A percentile compares a stretch with the other conserved stretches of the same genome.
Conservation (phyloP, 345 rosid species). For the Sisymbrium altissimum region DNA sequence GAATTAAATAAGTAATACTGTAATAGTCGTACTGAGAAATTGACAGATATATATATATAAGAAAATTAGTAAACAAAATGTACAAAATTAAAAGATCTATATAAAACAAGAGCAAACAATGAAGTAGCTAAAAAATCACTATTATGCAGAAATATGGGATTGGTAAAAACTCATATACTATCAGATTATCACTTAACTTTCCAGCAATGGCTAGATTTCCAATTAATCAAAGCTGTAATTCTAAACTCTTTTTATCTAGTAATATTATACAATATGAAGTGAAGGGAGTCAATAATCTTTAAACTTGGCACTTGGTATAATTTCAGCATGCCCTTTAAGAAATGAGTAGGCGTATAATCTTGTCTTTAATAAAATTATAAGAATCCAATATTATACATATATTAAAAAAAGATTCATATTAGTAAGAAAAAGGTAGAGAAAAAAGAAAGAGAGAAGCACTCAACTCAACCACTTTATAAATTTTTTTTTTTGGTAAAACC, state of each 20-base stretch:
- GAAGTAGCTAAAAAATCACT: too few relatives aligned
- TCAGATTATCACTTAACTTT: not conserved
- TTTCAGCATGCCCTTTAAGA: conserved; percentile 26
- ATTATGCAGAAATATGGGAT: not conserved
- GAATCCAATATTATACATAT: conserved; percentile 1
- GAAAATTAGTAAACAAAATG: not conserved
- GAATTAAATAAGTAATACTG: not conserved
- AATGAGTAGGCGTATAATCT: conserved; percentile 32
- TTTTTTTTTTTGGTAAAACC: conserved; percentile 3
- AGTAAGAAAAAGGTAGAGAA: conserved; percentile 23
- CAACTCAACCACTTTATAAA: conserved; percentile 26
- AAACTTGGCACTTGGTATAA: conserved; percentile 17
- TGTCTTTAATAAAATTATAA: conserved; percentile 20
- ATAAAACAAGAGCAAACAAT: too few relatives aligned
- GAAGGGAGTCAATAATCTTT: not conserved
- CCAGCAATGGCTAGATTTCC: not conserved
- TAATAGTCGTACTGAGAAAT: not conserved
- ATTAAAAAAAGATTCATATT: not conserved
- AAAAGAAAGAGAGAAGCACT: conserved; percentile 27
- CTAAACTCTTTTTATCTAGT: not conserved
- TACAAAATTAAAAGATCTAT: not conserved
- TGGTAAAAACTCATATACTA: not conserved
- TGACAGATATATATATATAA: not conserved
- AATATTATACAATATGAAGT: not conserved
- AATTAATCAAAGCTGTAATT: not conserved